Evolutionary conservation across 345 rosid species (phyloP), one percentile per base, ranked within the genome.

Genomic region (Carallia brachiata): DNA sequence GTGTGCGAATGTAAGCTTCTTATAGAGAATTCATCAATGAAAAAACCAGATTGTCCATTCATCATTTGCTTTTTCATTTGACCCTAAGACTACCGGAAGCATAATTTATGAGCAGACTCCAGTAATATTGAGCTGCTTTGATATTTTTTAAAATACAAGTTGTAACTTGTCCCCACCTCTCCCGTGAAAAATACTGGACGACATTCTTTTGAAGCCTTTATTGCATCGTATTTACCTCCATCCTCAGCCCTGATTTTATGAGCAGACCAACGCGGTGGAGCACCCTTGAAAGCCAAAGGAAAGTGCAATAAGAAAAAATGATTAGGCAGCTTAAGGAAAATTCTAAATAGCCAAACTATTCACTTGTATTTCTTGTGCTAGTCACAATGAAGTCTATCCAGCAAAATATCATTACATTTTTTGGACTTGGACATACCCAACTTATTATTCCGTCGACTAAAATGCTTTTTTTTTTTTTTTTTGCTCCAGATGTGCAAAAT

Each of bases 241-340:
- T 73, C 8, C 17, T 82, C 88, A 6, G 65, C 86, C 68, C 77
- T 73, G 62, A 88, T 36, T 82, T 89, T 84, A 54, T 89, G 73
- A 65, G 99, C 96, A 70, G 96, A 82, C 97, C 97, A 92, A 61
- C 59, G 78, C 44, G 99, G 89, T 66, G 96, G 79, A 77, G 84
- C 90, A 74, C 96, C 96, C 97, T 94, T 69, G 4, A 68, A 65
- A 52, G 48, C 15, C 37, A 65, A 52, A 66, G 19, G 54, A 75
- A 37, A 40, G 68, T 12, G 66, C 39, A 39, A 9, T 30, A 61
- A 0, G 23, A 52, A 32, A 52, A 47, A 70, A 56, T 72, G 48
- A 39, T 13, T 53, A 18, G 18, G 54, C 59, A 69, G 32, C 59
- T 52, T 18, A 40, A 37, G 36, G 36, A 70, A 62, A 50, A 13